phyloP scores from a whole-genome alignment of 306 rosid genomes.

The Acacia acuminata region DNA sequence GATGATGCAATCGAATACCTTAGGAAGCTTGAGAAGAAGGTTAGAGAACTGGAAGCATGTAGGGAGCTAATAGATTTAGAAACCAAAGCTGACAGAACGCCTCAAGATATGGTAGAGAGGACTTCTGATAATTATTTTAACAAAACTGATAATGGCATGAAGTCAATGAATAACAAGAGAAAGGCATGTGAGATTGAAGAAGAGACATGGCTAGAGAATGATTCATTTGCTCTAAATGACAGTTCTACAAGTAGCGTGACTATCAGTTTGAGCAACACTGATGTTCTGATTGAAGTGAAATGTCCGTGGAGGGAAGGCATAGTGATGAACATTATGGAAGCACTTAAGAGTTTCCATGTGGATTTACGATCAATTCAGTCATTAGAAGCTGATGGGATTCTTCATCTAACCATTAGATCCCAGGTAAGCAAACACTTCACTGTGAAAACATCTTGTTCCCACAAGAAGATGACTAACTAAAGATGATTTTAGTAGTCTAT shows the following conservation, averaged over 20 bases:
- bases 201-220: conserved; percentile 34
- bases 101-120: conserved; percentile 59
- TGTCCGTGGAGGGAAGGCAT: conserved; percentile 60
- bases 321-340: conserved; percentile 69
- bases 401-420: conserved; percentile 61
- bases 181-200: conserved; percentile 60
- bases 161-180: conserved; percentile 64
- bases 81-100: conserved; percentile 47
- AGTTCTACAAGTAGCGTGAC: conserved; percentile 41
- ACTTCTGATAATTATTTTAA: conserved; percentile 62
- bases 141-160: conserved; percentile 49
- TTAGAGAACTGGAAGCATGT: conserved; percentile 63
- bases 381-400: conserved; percentile 58
- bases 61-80: conserved; percentile 42
- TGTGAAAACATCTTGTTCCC: conserved; percentile 12
- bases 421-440: conserved; percentile 47
- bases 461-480: background rate
- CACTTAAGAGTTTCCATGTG: conserved; percentile 50
- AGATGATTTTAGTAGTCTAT: background rate
- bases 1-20: conserved; percentile 77
- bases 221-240: conserved; percentile 30
- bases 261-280: conserved; percentile 45
- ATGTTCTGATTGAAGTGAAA: conserved; percentile 57
- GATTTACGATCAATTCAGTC: conserved; percentile 80
- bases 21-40: conserved; percentile 69